Evolutionary conservation across 129 eudicot species (phyloP), one percentile per base, ranked within the genome.

Genomic region (Kitagawia praeruptora): DNA sequence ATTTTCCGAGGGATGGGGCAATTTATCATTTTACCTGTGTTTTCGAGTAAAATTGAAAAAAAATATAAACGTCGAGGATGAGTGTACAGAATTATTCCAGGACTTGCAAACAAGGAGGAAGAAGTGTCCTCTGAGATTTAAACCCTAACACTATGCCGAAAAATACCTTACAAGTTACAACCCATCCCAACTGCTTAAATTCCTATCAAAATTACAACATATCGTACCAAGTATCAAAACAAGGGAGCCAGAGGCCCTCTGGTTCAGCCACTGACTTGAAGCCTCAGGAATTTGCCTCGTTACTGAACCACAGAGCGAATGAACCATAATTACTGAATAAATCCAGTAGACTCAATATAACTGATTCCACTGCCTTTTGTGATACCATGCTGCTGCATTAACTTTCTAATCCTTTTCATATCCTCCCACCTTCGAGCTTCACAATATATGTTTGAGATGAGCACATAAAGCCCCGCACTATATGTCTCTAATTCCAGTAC

Each of bases 381-480:
- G 39, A 81, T 75, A 41, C 82, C 75, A 54, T 67, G 39, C 28
- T 78, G 77, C 40, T 81, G 74, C 85, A 85, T 85, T 45, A 85
- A 53, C 31, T 81, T 85, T 81, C 88, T 85, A 72, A 85, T 67
- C 70, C 76, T 78, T 79, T 79, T 79, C 83, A 75, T 70, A 6
- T 67, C 79, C 23, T 81, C 85, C 87, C 87, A 84, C 70, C 71
- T 70, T 27, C 64, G 77, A 47, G 84, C 84, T 48, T 81, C 85
- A 51, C 78, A 66, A 21, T 72, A 85, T 78, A 85, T 85, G 38
- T 85, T 85, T 0, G 85, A 81, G 45, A 85, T 70, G 41, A 85
- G 88, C 78, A 85, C 88, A 72, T 82, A 81, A 49, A 81, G 70
- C 14, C 83, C 88, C 13, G 83, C 81, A 46, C 12, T 63, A 70